phyloP scores from a whole-genome alignment of 495 filamentous ascomycete genomes.

The Trichocladium antarcticum region DNA sequence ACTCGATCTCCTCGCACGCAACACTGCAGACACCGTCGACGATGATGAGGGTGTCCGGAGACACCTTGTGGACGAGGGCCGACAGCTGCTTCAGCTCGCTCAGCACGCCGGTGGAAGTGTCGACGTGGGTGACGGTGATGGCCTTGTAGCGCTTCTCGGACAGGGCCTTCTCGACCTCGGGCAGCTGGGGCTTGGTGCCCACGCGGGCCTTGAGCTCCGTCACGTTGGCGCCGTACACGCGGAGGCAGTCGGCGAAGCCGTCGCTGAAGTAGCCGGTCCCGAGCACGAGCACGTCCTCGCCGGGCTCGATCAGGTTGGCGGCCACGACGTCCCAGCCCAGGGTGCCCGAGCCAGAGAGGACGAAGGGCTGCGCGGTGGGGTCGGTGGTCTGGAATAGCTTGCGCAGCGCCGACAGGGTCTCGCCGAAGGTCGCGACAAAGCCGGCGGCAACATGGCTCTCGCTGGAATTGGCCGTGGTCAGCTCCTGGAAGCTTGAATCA shows the following conservation, averaged over 20 bases:
- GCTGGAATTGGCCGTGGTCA: slow-evolving; percentile 35
- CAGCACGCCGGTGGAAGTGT: slow-evolving; percentile 91
- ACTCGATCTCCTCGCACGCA: slow-evolving; percentile 87
- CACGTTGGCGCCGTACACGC: slow-evolving; percentile 77
- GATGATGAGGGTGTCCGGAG: slow-evolving; percentile 77
- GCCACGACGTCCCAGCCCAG: slow-evolving; percentile 94
- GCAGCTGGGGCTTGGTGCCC: slow-evolving; percentile 76
- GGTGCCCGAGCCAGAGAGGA: slow-evolving; percentile 88
- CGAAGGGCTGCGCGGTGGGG: slow-evolving; percentile 75
- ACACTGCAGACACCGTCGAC: slow-evolving; percentile 97
- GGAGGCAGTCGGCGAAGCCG: slow-evolving; percentile 83
- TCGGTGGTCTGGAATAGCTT: slow-evolving; percentile 84
- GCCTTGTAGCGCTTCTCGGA: slow-evolving; percentile 83
- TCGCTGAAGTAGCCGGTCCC: slow-evolving; percentile 97
- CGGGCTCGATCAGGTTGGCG: slow-evolving; percentile 76
- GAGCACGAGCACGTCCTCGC: slow-evolving; percentile 83
- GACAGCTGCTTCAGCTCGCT: slow-evolving; percentile 77
- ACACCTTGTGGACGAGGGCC: slow-evolving; percentile 70
- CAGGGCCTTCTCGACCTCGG: slow-evolving; percentile 76
- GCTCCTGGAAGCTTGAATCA: not conserved
- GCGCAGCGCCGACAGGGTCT: slow-evolving; percentile 75
- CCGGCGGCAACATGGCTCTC: slow-evolving; percentile 82
- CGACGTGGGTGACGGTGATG: slow-evolving; percentile 90
- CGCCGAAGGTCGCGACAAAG: slow-evolving; percentile 85
- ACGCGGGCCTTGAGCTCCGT: slow-evolving; percentile 84